Conservation (phyloP, 768 basidiomycete genomes). For the Kwoniella dejecticola region DNA sequence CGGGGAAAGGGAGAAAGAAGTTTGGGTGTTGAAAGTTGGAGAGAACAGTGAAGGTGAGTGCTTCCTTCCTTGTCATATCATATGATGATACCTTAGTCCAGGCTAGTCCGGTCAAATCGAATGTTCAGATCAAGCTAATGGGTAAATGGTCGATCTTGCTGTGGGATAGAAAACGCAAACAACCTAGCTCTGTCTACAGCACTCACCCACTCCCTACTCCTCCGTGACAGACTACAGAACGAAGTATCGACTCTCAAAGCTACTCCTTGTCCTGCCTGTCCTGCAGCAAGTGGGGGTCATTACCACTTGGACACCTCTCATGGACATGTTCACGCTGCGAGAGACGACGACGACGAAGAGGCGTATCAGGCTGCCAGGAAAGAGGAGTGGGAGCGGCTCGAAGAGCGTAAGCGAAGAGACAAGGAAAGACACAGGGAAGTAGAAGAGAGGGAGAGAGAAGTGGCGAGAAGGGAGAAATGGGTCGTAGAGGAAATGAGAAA, state of each 20-base stretch:
- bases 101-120: too few species aligned
- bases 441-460: conserved; percentile 44
- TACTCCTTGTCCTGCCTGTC: conserved; percentile 16
- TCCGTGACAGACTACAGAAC: conserved; percentile 36
- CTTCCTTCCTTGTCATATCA: too few species aligned
- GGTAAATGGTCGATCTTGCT: neutral
- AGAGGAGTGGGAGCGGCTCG: conserved; percentile 38
- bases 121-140: too few species aligned
- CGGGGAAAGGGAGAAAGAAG: conserved; percentile 36
- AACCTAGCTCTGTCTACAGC: conserved; percentile 24
- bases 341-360: conserved; percentile 7
- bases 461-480: conserved; percentile 45
- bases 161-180: conserved; percentile 16
- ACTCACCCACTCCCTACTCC: conserved; percentile 43
- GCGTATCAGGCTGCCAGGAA: neutral
- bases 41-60: conserved; percentile 32
- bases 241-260: conserved; percentile 22
- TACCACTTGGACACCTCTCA: conserved; percentile 5
- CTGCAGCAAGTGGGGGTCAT: neutral
- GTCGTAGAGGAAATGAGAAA: conserved; percentile 49
- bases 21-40: conserved; percentile 37
- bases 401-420: conserved; percentile 30
- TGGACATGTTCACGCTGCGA: neutral
- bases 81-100: neutral
- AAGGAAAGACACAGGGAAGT: conserved; percentile 36